phyloP scores from a whole-genome alignment of 148 eudicot genomes.

The Camellia sinensis region DNA sequence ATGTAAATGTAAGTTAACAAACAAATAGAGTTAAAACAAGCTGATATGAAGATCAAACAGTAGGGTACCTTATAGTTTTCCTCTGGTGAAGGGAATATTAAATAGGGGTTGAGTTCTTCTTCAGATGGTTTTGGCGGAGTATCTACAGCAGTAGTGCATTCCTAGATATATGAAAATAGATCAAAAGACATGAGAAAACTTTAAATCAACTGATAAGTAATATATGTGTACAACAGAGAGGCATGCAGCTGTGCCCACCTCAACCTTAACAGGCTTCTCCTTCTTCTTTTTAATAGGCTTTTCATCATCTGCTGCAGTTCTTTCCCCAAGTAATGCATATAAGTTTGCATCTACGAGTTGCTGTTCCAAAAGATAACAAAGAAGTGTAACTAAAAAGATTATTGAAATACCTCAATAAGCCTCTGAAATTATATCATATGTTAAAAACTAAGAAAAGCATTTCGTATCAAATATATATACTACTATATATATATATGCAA shows the following conservation, averaged over 20 bases:
- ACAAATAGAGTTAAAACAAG: neutral
- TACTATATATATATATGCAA: neutral
- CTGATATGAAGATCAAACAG: neutral
- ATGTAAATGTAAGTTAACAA: neutral
- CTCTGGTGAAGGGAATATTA: slow-evolving; percentile 84
- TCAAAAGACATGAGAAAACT: neutral
- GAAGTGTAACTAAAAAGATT: neutral
- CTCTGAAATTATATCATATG: slow-evolving; percentile 8
- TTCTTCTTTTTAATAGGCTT: slow-evolving; percentile 89
- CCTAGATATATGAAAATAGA: slow-evolving; percentile 42
- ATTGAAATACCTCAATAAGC: neutral
- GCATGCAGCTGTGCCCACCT: slow-evolving; percentile 40
- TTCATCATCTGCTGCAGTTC: slow-evolving; percentile 94
- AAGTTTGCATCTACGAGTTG: slow-evolving; percentile 72
- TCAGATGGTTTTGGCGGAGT: slow-evolving; percentile 56
- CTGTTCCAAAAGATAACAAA: slow-evolving; percentile 36
- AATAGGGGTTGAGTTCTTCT: slow-evolving; percentile 86
- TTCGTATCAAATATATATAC: neutral
- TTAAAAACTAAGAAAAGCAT: too few species aligned
- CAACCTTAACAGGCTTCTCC: slow-evolving; percentile 83
- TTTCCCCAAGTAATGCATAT: slow-evolving; percentile 68
- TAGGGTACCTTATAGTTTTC: slow-evolving; percentile 71
- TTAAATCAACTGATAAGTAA: slow-evolving; percentile 4
- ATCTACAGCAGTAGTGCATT: slow-evolving; percentile 36
- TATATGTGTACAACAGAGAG: neutral